Base-by-base conservation (phyloP, 768 basidiomycete genomes). In the Leucocoprinus leucothites region DNA sequence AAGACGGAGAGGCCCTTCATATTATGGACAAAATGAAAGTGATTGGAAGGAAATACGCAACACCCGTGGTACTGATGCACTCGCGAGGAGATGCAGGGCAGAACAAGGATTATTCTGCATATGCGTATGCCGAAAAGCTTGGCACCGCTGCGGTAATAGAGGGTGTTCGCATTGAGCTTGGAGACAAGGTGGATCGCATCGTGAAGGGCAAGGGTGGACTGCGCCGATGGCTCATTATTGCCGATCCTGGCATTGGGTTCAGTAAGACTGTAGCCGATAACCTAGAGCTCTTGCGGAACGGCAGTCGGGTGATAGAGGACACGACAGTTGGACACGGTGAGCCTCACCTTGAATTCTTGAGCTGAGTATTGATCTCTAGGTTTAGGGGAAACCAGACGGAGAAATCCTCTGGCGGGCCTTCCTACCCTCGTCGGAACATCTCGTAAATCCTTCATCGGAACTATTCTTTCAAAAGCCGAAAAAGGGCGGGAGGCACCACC, bases 221-320 rank as follows among this genome's bases (percentile, higher is more conserved):
- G 9, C 76, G 91, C 53, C 72, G 90, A 48, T 98, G 96, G 96
- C 79, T 91, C 57, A 82, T 98, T 58, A 79, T 98, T 50, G 79
- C 87, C 22, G 97, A 98, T 71, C 92, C 96, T 2, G 96, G 96
- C 0, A 73, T 98, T 50, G 96, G 97, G 31, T 99, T 98, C 68
- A 96, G 94, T 69, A 98, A 98, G 70, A 81, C 84, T 0, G 66
- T 85, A 2, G 78, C 85, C 25, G 91, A 80, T 3, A 95, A 96
- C 68, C 60, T 93, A 31, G 75, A 78, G 58, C 63, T 96, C 9
- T 67, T 98, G 47, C 77, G 85, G 9, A 61, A 78, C 34, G 74
- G 74, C 48, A 76, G 65, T 18, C 66, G 58, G 47, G 66, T 91
- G 40, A 81, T 78, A 0, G 75, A 73, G 1, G 74, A 81, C 40